Evolutionary conservation across 2,329 filamentous ascomycete species (phyloP), one percentile per base, ranked within the genome.

Genomic region (Microdochium bolleyi): DNA sequence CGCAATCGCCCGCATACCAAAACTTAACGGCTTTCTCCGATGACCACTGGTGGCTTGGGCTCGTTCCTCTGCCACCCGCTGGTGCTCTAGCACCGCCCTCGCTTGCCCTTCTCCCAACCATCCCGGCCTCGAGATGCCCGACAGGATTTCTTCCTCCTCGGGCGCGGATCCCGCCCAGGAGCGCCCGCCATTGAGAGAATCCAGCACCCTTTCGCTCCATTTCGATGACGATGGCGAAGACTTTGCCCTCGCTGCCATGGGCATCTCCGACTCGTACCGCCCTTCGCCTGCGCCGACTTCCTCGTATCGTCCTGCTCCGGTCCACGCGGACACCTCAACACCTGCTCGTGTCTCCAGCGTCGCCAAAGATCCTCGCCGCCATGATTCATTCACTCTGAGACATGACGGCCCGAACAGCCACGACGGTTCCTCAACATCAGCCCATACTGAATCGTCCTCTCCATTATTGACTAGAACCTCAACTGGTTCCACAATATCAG

Each of bases 131-230:
- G 67, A 65, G 49, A 70, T 74, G 55, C 74, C 79, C 34, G 72
- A 78, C 27, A 68, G 73, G 44, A 79, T 77, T 54, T 75, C 75
- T 58, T 59, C 79, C 61, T 67, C 68, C 50, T 75, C 73, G 24
- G 71, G 77, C 65, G 71, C 73, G 50, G 73, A 83, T 53, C 74
- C 78, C 13, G 77, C 80, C 60, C 77, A 77, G 50, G 79, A 77
- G 58, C 69, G 75, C 53, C 76, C 75, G 21, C 53, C 57, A 21
- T 21, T 62, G 67, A 54, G 61, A 64, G 41, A 16, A 5, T 53
- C 51, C 11, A 58, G 56, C 53, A 53, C 57, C 22, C 56, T 53
- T 37, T 54, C 41, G 16, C n/a, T 46, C 41, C 16, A 46, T 22
- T 7, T 46, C 41, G 41, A 46, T 48, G 67, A 65, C 50, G 70